Evolutionary conservation across 805 yeast genomes (phyloP), one percentile per base, ranked within the genome.

Genomic region (Myxozyma mucilagina): DNA sequence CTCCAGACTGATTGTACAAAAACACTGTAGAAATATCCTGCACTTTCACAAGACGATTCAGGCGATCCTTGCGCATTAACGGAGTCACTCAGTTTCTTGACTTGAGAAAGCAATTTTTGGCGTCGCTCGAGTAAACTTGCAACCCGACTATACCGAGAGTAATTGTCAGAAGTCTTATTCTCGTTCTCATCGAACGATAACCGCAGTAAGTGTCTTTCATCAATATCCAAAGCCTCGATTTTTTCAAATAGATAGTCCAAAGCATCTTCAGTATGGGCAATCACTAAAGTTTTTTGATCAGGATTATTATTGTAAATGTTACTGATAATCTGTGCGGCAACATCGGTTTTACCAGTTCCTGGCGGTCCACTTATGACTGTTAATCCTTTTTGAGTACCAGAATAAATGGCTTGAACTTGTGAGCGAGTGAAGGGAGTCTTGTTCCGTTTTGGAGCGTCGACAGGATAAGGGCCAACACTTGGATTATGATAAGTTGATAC

Each of bases 311-410:
- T 63, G 13, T 56, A 18, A 8, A 73, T 47, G 1, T 64, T 50
- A n/a, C 65, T 53, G 1, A 75, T 56, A 5, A 73, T 61, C 24
- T 70, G 65, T 0, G 73, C 59, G 1, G 71, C 63, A 3, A 74
- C 56, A 4, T 67, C 70, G 1, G 78, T 74, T 61, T 84, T 83
- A 3, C 93, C 93, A 0, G 92, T 86, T 0, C 92, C 92, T 4
- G 92, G 92, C 1, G 92, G 91, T 0, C 91, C 92, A 70, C 84
- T 88, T 6, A 87, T 81, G 35, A 87, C 81, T 4, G 83, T 74
- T 6, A 87, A 71, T 2, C 85, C 84, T n/a, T 84, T 81, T 9
- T 47, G 53, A 0, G 70, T 55, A 0, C 73, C 72, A 9, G 69
- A 49, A 13, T 71, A 50, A 8, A 76, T 56, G 0, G 76, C 72